Evolutionary conservation across 208 protist genomes (phyloP).

Genomic region (Crithidia brevicula): DNA sequence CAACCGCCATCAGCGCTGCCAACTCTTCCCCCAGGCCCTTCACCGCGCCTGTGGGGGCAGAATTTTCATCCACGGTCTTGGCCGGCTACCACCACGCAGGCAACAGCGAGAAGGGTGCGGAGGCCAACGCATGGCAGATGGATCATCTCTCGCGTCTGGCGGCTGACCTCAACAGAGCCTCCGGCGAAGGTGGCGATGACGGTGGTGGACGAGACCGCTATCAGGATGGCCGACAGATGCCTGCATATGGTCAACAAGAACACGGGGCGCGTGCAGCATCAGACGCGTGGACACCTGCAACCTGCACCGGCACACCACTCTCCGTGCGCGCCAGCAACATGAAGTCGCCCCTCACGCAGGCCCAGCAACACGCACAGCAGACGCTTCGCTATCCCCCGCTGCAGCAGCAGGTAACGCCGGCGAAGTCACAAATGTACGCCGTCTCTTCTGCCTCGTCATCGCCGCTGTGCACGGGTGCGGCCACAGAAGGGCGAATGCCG

Average conservation of each 20-base stretch:
- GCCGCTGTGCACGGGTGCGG: background rate
- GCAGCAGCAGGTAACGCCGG: conserved; percentile 7
- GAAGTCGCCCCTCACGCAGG: background rate
- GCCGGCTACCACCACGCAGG: conserved; percentile 12
- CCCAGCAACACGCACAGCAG: no score
- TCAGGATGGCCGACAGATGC: background rate
- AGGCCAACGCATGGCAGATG: background rate
- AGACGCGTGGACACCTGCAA: conserved; percentile 18
- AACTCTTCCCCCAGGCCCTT: no score
- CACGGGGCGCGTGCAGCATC: background rate
- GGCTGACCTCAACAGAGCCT: background rate
- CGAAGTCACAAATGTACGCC: background rate
- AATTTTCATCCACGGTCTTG: background rate
- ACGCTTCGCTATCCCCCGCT: no score
- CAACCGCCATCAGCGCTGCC: no score
- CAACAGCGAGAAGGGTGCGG: background rate
- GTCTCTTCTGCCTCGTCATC: background rate
- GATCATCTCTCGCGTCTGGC: conserved; percentile 7
- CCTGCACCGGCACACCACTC: conserved; percentile 1
- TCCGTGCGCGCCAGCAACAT: background rate
- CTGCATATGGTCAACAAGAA: background rate
- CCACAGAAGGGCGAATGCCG: background rate
- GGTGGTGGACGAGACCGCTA: background rate
- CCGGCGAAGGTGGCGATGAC: background rate
- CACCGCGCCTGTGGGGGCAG: background rate